Evolutionary conservation across 768 basidiomycete species (phyloP), one percentile per base, ranked within the genome.

Genomic region (Brasilioporus rufonigricans): DNA sequence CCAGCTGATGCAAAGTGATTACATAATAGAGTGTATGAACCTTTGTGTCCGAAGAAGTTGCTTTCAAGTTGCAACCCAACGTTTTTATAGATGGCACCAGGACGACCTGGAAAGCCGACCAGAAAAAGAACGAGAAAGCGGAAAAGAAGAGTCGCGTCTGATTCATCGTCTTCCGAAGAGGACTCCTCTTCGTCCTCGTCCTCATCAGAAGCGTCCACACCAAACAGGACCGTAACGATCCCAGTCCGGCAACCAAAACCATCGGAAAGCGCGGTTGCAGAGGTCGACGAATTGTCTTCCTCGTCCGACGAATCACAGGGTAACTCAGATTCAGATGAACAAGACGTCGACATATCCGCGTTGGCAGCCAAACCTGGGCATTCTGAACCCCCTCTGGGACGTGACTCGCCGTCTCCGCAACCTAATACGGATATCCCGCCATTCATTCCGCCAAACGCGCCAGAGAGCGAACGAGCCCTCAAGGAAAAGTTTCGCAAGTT

Each of bases 401-500:
- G 59, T 21, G 58, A 62, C 40, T 71, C 68, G 23, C 66, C 62
- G 24, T 65, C 70, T 44, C 70, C 68, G 0, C 58, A 45, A 24
- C 53, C 59, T 1, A 38, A 38, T 24, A 53, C 55, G 8, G 61
- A 62, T 19, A 72, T 88, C 11, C 87, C 87, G 0, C 74, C 87
- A 1, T 88, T 91, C 62, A 63, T 87, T 13, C 75, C 82, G 4
- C 48, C 57, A 23, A 70, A 74, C 31, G 64, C 70, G 7, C 61
- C 66, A 14, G 69, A 76, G 44, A 69, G 74, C 29, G 86, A 91
- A 55, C 72, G 78, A 41, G 65, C 67, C 9, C 67, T 92, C 65
- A 85, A 83, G 63, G 82, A 82, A 32, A 81, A 77, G 41, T 93
- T 93, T 67, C 75, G 86, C 52, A 85, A 86, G 68, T 93, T 93